phyloP scores from a whole-genome alignment of 306 rosid genomes.

The Fagus crenata region DNA sequence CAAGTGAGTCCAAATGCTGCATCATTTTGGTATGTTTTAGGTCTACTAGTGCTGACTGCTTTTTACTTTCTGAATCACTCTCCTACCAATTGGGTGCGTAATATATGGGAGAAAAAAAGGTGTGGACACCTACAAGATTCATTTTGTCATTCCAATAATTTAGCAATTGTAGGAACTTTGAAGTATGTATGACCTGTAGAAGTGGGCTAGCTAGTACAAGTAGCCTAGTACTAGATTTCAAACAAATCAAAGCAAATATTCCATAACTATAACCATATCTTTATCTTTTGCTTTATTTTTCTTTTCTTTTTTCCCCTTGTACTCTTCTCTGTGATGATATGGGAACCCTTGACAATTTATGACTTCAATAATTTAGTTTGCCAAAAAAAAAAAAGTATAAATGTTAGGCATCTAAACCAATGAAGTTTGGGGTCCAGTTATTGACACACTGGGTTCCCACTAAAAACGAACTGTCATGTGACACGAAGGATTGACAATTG shows the following conservation, averaged over 20 bases:
- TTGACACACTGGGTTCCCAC: neutral
- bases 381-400: neutral
- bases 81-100: too few relatives aligned
- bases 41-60: too few relatives aligned
- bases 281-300: neutral
- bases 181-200: too few relatives aligned
- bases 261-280: neutral
- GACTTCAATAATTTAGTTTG: constrained; percentile 11
- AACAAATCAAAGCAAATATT: constrained; percentile 30
- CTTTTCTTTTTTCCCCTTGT: neutral
- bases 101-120: too few relatives aligned
- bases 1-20: too few relatives aligned
- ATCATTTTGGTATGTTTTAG: too few relatives aligned
- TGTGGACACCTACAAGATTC: too few relatives aligned
- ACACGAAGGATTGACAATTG: neutral
- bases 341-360: neutral
- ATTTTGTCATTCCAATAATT: too few relatives aligned
- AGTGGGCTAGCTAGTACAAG: too few relatives aligned
- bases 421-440: neutral
- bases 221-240: constrained; percentile 18
- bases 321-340: neutral
- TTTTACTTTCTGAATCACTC: too few relatives aligned
- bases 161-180: too few relatives aligned
- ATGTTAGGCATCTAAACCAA: neutral
- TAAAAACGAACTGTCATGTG: neutral